phyloP scores from a whole-genome alignment of 2,329 filamentous ascomycete species.

The Nannizzia gypsea region DNA sequence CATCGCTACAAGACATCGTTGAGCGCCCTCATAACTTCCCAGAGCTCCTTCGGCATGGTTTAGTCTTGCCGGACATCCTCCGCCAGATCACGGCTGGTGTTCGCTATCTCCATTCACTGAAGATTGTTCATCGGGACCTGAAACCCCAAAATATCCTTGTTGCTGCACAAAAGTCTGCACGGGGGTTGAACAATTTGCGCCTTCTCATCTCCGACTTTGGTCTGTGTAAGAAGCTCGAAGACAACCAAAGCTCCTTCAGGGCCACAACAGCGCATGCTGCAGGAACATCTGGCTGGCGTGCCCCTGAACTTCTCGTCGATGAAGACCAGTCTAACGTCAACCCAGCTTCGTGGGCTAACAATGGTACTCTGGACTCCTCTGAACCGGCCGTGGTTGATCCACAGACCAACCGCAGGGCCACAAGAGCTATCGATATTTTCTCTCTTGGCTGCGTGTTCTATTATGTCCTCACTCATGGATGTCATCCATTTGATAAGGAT shows the following conservation, averaged over 20 bases:
- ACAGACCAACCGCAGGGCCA: constrained; percentile 62
- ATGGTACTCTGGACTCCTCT: constrained; percentile 33
- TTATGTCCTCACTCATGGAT: constrained; percentile 89
- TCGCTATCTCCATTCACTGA: constrained; percentile 74
- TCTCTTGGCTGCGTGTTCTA: constrained; percentile 96
- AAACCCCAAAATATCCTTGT: constrained; percentile 98
- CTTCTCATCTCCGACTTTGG: constrained; percentile 96
- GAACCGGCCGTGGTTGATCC: constrained; percentile 44
- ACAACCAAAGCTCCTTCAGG: constrained; percentile 85
- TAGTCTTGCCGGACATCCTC: constrained; percentile 66
- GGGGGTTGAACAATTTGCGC: constrained; percentile 53
- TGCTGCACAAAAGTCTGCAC: constrained; percentile 44
- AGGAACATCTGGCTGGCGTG: constrained; percentile 91
- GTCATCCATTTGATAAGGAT: constrained; percentile 87
- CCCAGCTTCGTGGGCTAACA: constrained; percentile 21
- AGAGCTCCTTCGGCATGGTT: constrained; percentile 52
- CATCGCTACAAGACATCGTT: constrained; percentile 82
- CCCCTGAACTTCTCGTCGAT: constrained; percentile 79
- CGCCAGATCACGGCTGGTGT: constrained; percentile 85
- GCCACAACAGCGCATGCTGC: constrained; percentile 88
- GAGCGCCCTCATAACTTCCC: constrained; percentile 59
- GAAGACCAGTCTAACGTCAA: constrained; percentile 48
- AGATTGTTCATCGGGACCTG: constrained; percentile 92
- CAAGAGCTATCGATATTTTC: constrained; percentile 94
- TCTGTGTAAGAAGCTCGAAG: constrained; percentile 91